phyloP scores from a whole-genome alignment of 805 yeast species.

The Candida chilensis region DNA sequence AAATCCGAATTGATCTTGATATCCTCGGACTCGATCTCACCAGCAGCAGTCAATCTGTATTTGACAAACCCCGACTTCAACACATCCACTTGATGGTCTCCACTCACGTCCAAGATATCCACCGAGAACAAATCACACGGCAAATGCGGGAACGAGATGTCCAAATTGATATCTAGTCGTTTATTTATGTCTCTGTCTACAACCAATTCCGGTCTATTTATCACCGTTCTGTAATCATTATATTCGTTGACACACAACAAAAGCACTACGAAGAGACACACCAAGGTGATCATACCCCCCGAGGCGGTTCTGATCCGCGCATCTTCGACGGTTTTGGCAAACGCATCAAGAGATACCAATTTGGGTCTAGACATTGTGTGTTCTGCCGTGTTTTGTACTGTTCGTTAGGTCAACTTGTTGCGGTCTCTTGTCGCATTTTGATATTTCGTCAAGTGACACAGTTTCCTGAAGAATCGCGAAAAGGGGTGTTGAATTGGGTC shows the following conservation, averaged over 20 bases:
- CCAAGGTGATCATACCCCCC: slow-evolving; percentile 82
- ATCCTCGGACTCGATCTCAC: slow-evolving; percentile 33
- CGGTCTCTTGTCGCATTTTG: neutral
- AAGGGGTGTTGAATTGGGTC: neutral
- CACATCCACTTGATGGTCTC: slow-evolving; percentile 74
- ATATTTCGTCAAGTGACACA: too few species aligned
- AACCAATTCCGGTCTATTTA: slow-evolving; percentile 73
- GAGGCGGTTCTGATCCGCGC: slow-evolving; percentile 80
- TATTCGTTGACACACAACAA: slow-evolving; percentile 68
- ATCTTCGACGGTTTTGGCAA: slow-evolving; percentile 90
- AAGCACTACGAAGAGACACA: slow-evolving; percentile 53
- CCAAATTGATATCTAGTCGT: slow-evolving; percentile 70
- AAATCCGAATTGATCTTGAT: slow-evolving; percentile 27
- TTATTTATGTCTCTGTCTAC: slow-evolving; percentile 78
- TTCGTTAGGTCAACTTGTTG: neutral
- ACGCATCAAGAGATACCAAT: slow-evolving; percentile 72
- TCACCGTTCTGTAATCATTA: slow-evolving; percentile 58
- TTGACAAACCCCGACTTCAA: slow-evolving; percentile 63
- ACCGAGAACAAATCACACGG: slow-evolving; percentile 80
- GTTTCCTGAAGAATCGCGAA: neutral
- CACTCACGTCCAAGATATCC: slow-evolving; percentile 85
- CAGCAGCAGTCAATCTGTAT: slow-evolving; percentile 49
- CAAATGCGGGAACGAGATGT: slow-evolving; percentile 71
- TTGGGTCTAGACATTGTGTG: slow-evolving; percentile 10
- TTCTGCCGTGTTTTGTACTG: too few species aligned